A percentile compares a stretch with the other conserved stretches of the same genome.
These are phyloP conservation scores for Microbotryomycetes sp. DNA, from an alignment of 1,284 basidiomycete species.

Conservation along the genomic window DNA sequence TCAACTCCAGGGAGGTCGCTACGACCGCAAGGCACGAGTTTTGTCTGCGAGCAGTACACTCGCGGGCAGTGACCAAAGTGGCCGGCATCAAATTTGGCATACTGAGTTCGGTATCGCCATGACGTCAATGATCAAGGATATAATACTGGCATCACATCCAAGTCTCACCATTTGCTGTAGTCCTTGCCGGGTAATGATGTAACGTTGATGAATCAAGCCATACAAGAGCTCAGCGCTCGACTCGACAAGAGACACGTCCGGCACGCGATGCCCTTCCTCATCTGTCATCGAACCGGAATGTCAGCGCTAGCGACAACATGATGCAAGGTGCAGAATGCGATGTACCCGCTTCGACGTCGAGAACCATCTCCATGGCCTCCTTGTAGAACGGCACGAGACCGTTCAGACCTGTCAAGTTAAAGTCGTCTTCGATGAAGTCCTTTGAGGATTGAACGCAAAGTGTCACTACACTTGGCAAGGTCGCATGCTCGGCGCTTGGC, in stretches of 20 bases:
- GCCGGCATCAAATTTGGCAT: constrained; percentile 89
- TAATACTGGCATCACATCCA: not conserved
- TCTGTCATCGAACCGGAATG: constrained; percentile 45
- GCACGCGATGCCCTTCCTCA: constrained; percentile 75
- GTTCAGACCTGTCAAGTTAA: constrained; percentile 95
- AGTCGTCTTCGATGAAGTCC: constrained; percentile 99
- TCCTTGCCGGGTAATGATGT: constrained; percentile 88
- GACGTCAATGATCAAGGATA: not conserved
- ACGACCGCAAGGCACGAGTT: constrained; percentile 90
- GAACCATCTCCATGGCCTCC: constrained; percentile 99
- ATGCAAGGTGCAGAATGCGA: constrained; percentile 10
- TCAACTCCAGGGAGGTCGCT: constrained; percentile 96
- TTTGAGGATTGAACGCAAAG: constrained; percentile 54
- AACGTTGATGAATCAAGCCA: constrained; percentile 94
- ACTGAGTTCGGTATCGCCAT: constrained; percentile 47
- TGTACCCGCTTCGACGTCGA: constrained; percentile 96
- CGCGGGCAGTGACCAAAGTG: constrained; percentile 93
- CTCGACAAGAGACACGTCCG: constrained; percentile 93
- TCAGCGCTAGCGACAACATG: not conserved
- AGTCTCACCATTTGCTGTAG: constrained; percentile 82
- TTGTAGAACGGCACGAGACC: constrained; percentile 97
- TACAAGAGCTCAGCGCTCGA: constrained; percentile 95
- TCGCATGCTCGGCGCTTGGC: too few relatives aligned
- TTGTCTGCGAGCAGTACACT: constrained; percentile 82
- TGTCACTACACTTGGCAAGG: not conserved